Evolutionary conservation across 495 filamentous ascomycete genomes (phyloP).

Genomic region (Penicillium longicatenatum): DNA sequence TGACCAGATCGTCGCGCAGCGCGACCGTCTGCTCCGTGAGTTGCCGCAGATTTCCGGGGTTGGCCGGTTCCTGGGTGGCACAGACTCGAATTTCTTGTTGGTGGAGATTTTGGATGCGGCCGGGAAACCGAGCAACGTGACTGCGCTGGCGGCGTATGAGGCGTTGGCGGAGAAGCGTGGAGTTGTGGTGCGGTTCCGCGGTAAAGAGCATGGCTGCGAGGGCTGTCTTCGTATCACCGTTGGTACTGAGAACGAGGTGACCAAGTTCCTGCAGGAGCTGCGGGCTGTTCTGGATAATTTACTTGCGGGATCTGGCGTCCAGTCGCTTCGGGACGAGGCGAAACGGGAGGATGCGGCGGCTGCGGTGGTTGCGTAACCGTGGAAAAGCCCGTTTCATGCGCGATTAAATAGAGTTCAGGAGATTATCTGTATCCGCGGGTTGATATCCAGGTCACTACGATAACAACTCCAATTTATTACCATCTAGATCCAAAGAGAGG

Average conservation of each 20-base stretch:
- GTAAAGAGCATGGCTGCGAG: constrained; percentile 85
- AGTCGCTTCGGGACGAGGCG: constrained; percentile 26
- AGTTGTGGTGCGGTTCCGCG: constrained; percentile 90
- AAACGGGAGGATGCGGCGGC: constrained; percentile 30
- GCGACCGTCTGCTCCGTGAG: constrained; percentile 71
- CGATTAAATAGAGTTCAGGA: not conserved
- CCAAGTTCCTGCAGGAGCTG: constrained; percentile 70
- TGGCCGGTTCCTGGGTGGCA: constrained; percentile 78
- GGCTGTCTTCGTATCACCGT: constrained; percentile 92
- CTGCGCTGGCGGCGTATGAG: constrained; percentile 79
- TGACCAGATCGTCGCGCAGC: constrained; percentile 69
- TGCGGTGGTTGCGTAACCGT: constrained; percentile 11
- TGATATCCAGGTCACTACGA: not conserved
- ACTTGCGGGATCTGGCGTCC: constrained; percentile 27
- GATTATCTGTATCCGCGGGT: not conserved
- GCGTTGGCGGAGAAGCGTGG: constrained; percentile 81
- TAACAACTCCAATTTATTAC: no score
- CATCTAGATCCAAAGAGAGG: not conserved
- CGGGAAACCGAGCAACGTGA: constrained; percentile 73
- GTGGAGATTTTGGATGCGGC: constrained; percentile 77
- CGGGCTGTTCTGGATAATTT: constrained; percentile 58
- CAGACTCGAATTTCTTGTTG: constrained; percentile 83
- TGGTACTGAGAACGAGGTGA: constrained; percentile 85
- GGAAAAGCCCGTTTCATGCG: not conserved
- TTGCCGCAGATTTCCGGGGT: constrained; percentile 76